Evolutionary conservation across 306 rosid species (phyloP), one percentile per base, ranked within the genome.

Genomic region (Trifolium fragiferum): DNA sequence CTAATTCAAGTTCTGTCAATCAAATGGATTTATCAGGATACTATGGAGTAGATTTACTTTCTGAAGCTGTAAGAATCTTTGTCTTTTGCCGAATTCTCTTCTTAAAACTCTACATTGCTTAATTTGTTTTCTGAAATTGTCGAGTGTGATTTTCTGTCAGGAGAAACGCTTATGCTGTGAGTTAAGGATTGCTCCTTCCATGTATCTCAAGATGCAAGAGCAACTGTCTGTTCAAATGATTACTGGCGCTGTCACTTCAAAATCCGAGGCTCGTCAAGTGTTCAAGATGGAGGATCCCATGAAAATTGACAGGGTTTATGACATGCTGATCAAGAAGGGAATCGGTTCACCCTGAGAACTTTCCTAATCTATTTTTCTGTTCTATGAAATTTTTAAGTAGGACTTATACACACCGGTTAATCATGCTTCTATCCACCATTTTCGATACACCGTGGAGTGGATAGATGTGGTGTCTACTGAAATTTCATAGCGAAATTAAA

Each of bases 291-390:
- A 93, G 70, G 98, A 93, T 60, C 58, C 92, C 30, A 61, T 69
- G 68, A 89, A 84, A 78, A 64, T 91, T 66, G 98, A 91, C 82
- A 85, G 86, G 66, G 93, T 93, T 13, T 93, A 86, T 68, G 98
- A 93, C 63, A 91, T 91, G 93, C 97, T 93, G 23, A 76, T 93
- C 5, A 90, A 87, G 50, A 93, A 93, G 81, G 98, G 98, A 50
- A 80, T 93, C 32, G 93, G 85, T 53, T 89, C 79, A n/a, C 88
- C 91, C 27, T 92, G 90, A 90, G 25, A 23, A 7, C 10, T 23
- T 59, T 75, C 2, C 54, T 55, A 53, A 16, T 73, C 66, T 46
- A 57, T 64, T 80, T 35, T 21, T 55, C 82, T 72, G 66, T 16
- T 72, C 12, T 70, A 4, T 0, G 1, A 30, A 30, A 30, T 30